Evolutionary conservation across 345 rosid species (phyloP), one percentile per base, ranked within the genome.

Genomic region (Raphanus raphanistrum): DNA sequence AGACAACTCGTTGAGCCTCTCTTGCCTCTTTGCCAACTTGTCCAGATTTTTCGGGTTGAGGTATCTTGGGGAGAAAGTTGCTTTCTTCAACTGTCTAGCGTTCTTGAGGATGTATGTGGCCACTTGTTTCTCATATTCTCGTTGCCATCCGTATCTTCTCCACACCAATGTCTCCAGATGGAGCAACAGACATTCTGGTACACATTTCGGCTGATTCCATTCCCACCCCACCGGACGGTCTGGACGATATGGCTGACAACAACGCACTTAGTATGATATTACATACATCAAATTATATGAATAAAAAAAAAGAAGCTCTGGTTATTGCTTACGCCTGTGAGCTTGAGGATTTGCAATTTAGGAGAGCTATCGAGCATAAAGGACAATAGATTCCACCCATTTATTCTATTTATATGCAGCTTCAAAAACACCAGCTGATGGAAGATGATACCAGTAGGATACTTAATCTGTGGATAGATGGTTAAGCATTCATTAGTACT

Each of bases 51-150:
- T 10, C 0, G 59, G 17, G 10, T 2, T 1, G 17, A 54, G 7
- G 58, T 0, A 0, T 52, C 6, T 15, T 5, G 25, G 17, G 59
- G 4, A 2, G 59, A 54, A 15, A 2, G 59, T 16, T 54, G 57
- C 58, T 52, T 52, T 52, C 58, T 6, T 52, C 58, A 52, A 52
- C 25, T n/a, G 9, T 52, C 1, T 52, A 5, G 58, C 25, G 9
- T 52, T 52, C 9, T 52, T 52, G 58, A 72, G 48, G 8, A 72
- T 45, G 45, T 72, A 72, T 6, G 13, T 17, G 12, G 76, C 68
- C 31, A 72, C 68, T 45, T 72, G 25, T 72, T 62, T 72, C 32
- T 29, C 68, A 10, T 72, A 45, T 43, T 32, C 68, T 45, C 45
- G 45, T 28, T 62, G 9, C 31, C 76, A 72, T 9, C 6, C n/a